Evolutionary conservation across 352 stramenopile genomes (phyloP), one percentile per base, ranked within the genome.

Genomic region (Globisporangium ultimum): DNA sequence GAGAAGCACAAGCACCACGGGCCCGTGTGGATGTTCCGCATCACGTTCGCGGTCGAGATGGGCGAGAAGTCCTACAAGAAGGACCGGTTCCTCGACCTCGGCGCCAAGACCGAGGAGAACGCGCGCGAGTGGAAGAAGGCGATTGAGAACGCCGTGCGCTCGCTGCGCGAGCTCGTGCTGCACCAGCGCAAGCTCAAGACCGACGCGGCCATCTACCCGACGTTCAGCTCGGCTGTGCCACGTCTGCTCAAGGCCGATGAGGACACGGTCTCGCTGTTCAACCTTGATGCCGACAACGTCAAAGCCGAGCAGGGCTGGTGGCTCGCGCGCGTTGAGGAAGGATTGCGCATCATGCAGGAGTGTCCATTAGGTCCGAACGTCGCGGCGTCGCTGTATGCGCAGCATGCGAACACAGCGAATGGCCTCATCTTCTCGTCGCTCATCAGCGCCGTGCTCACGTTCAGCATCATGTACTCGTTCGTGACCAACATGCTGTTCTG

Each of bases 1-100:
- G 87, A 95, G 68, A 95, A 93, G 67, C 85, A 95, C 70, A 87
- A 87, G 42, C 87, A 95, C 60, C 84, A 95, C 64, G 87, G 75
- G 0, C 84, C 83, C 13, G 86, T 93, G 21, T 93, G 83, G 82
- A 95, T 95, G 84, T 95, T 95, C 62, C 86, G 86, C 73, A 93
- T 95, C 64, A 95, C 86, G 48, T 95, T 95, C 63, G 64, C 80
- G 2, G 78, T 93, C 12, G 83, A 87, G 13, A 71, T 80, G 32
- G 61, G 58, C 21, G 87, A 95, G 48, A 94, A 95, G 66, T 87
- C 76, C 14, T 93, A 91, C 77, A 91, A 92, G 74, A 95, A 95
- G 59, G 87, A 95, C 64, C 77, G 85, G 20, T 95, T 95, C 54
- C 50, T 95, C 17, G 87, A 95, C 61, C 67, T 95, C 9, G 87